Conservation (phyloP, 768 basidiomycete species). For the Termitomyces sp. region DNA sequence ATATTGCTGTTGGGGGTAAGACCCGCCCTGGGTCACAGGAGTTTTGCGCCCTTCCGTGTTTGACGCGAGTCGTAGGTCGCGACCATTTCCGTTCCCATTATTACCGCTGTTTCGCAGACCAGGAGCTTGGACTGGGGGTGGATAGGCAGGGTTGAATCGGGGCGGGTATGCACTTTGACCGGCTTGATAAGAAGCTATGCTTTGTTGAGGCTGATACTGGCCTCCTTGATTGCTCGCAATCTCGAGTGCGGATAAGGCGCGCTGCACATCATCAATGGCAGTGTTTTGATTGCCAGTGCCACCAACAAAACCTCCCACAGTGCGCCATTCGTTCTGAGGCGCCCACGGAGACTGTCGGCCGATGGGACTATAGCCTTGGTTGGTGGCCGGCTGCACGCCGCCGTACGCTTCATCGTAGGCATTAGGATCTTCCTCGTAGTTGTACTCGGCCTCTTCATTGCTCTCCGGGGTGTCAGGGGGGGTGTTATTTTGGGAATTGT, state of each 20-base stretch:
- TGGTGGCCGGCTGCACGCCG: conserved; percentile 30
- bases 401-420: conserved; percentile 59
- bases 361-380: conserved; percentile 38
- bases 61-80: conserved; percentile 51
- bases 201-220: conserved; percentile 25
- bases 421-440: conserved; percentile 43
- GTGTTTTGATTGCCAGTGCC: conserved; percentile 20
- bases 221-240: conserved; percentile 33
- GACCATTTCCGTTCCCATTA: conserved; percentile 30
- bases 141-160: conserved; percentile 54
- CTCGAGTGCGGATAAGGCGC: conserved; percentile 67
- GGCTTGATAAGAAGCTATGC: conserved; percentile 25
- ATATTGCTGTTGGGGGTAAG: conserved; percentile 28
- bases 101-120: conserved; percentile 28
- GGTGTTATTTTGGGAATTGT: conserved; percentile 30
- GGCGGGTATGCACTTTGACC: conserved; percentile 63
- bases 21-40: conserved; percentile 33
- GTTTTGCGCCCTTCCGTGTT: conserved; percentile 68
- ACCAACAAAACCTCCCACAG: conserved; percentile 18
- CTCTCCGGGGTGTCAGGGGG: conserved; percentile 34
- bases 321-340: conserved; percentile 57
- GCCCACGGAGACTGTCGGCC: conserved; percentile 68
- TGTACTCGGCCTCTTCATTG: conserved; percentile 50
- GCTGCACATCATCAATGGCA: conserved; percentile 70
- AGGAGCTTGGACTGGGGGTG: conserved; percentile 42